phyloP scores from a whole-genome alignment of 305 asterid genomes.

The Solanum hybrid region DNA sequence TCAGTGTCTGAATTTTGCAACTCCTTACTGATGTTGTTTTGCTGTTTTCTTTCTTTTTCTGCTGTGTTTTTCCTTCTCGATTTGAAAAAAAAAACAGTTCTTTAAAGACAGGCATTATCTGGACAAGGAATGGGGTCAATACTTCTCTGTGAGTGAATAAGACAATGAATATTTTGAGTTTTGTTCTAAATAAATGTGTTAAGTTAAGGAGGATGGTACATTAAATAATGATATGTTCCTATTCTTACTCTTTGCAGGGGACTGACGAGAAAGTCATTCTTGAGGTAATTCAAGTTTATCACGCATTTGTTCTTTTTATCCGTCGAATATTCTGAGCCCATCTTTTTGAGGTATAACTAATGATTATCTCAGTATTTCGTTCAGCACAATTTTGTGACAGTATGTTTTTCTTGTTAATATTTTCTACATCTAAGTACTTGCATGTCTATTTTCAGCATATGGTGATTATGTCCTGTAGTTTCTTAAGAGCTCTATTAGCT shows the following conservation, averaged over 20 bases:
- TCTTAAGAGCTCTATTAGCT: not conserved
- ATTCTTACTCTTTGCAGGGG: constrained; percentile 30
- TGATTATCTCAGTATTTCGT: not conserved
- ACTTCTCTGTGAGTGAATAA: constrained; percentile 61
- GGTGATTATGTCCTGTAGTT: not conserved
- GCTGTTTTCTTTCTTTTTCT: not conserved
- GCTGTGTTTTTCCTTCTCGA: not conserved
- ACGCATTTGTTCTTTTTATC: not conserved
- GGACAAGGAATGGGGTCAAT: constrained; percentile 95
- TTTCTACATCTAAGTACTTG: not conserved
- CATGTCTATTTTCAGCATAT: not conserved
- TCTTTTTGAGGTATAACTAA: not conserved
- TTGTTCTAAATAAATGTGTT: not conserved
- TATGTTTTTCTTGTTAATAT: not conserved
- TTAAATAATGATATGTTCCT: not conserved
- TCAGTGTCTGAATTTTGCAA: not conserved
- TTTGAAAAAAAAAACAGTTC: constrained; percentile 34
- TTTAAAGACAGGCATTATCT: constrained; percentile 97
- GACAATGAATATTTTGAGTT: not conserved
- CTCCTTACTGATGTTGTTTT: not conserved
- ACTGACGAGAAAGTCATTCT: constrained; percentile 45
- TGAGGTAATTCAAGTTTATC: constrained; percentile 46
- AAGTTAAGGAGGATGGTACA: not conserved
- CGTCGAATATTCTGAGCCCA: not conserved
- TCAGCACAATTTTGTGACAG: not conserved